Base-by-base conservation (phyloP, 306 rosid genomes). In the Medicago truncatula region DNA sequence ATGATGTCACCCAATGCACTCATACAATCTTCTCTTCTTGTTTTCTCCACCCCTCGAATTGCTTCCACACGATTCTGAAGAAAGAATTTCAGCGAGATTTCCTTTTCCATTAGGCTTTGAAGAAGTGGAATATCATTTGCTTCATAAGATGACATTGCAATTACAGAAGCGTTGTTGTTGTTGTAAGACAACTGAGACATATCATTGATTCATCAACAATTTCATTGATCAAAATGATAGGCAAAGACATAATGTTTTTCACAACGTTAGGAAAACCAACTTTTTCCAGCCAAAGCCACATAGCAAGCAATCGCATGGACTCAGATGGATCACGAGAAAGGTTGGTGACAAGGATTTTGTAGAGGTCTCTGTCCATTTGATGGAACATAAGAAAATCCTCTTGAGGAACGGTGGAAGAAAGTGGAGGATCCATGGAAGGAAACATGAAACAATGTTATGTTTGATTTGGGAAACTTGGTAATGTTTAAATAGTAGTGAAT, bases 241-340 rank as follows among this genome's bases (percentile, higher is more conserved):
- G 97, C 53, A 91, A 61, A 3, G 83, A 16, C 0, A 78, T 17
- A 10, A 86, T 72, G 8, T 72, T 87, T 4, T 49, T 62, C 12
- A 89, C 87, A 6, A 85, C 64, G 18, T 87, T 78, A 13, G 28
- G 74, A 49, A 80, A 89, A 0, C 94, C 89, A 8, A 40, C 73
- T n/a, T 43, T 75, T 81, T 93, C 98, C 23, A 93, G 36, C 97
- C 97, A 93, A 31, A 91, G 87, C 90, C 96, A 89, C 52, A 91
- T 66, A 1, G 87, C 90, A 70, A 89, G 36, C 0, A 88, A 67
- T 23, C 84, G 90, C 82, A 91, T 85, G 15, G 92, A 76, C 60
- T 93, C 92, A 1, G 72, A 18, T 0, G 97, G 93, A 4, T 91
- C 94, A 0, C 97, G 77, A 7, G 25, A 17, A 0, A 91, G 88